Evolutionary conservation across 768 basidiomycete species (phyloP).

Genomic region (Collybia sp.): DNA sequence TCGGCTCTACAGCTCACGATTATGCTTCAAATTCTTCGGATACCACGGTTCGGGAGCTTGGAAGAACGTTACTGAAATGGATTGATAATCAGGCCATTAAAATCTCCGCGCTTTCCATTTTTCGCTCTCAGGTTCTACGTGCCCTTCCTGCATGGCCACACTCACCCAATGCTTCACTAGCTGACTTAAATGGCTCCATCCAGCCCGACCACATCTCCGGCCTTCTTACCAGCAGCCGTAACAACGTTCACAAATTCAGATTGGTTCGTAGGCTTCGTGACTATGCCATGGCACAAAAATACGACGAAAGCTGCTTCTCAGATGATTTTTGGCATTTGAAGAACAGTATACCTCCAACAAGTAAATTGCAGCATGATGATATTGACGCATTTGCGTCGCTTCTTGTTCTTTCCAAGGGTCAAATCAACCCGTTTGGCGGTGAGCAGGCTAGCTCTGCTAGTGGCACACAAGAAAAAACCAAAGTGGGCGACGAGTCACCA

Average conservation of each 20-base stretch:
- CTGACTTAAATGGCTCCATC: slow-evolving; percentile 39
- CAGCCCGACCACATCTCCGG: slow-evolving; percentile 42
- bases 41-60: slow-evolving; percentile 25
- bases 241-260: slow-evolving; percentile 73
- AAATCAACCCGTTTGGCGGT: slow-evolving; percentile 55
- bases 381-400: slow-evolving; percentile 69
- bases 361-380: slow-evolving; percentile 60
- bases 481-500: slow-evolving; percentile 37
- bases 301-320: slow-evolving; percentile 43
- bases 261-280: slow-evolving; percentile 63
- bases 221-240: slow-evolving; percentile 54
- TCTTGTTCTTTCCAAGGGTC: slow-evolving; percentile 53
- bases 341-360: slow-evolving; percentile 57
- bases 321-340: slow-evolving; percentile 84
- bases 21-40: slow-evolving; percentile 32
- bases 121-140: slow-evolving; percentile 39
- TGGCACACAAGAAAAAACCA: slow-evolving; percentile 2
- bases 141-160: slow-evolving; percentile 79
- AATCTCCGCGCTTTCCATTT: slow-evolving; percentile 32
- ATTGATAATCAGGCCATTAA: slow-evolving; percentile 48
- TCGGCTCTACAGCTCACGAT: slow-evolving; percentile 57
- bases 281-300: slow-evolving; percentile 31
- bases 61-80: slow-evolving; percentile 54
- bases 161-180: slow-evolving; percentile 44
- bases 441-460: slow-evolving; percentile 34